A percentile compares a stretch with the other conserved stretches of the same genome.
Evolutionary conservation across 177 flowering plant genomes (phyloP).

Genomic region (Vitis hybrid): DNA sequence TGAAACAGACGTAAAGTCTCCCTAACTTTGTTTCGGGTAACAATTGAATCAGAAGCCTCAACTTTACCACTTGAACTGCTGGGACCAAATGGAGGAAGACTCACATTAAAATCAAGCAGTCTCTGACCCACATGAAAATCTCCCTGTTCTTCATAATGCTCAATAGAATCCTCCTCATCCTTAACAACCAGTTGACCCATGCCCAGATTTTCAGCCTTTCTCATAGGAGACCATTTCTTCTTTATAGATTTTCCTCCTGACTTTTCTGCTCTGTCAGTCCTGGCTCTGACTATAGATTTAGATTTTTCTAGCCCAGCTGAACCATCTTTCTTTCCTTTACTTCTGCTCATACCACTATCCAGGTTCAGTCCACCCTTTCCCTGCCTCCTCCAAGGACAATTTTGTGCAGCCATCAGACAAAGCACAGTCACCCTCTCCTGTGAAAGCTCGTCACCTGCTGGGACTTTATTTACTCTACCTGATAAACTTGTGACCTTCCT

Average conservation of each 20-base stretch:
- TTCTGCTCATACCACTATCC: constrained; percentile 11
- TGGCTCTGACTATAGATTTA: constrained; percentile 16
- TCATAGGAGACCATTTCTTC: constrained; percentile 5
- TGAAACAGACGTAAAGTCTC: constrained; percentile 77
- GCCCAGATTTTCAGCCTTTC: constrained; percentile 12
- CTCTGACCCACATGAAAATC: constrained; percentile 9
- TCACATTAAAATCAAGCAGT: constrained; percentile 18
- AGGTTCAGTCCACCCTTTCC: constrained; percentile 20
- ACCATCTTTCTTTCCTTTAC: constrained; percentile 23
- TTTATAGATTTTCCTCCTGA: constrained; percentile 7
- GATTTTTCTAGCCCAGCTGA: constrained; percentile 4
- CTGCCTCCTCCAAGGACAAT: constrained; percentile 57
- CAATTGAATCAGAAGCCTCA: constrained; percentile 15
- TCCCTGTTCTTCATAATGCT: constrained; percentile 17
- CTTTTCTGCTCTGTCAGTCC: constrained; percentile 5
- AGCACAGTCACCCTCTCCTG: constrained; percentile 35
- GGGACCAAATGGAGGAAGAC: constrained; percentile 40
- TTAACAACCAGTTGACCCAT: constrained; percentile 6
- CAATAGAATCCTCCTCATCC: constrained; percentile 18
- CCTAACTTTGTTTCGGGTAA: constrained; percentile 51
- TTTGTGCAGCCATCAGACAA: constrained; percentile 54
- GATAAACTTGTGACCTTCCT: constrained; percentile 15
- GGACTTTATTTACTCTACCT: constrained; percentile 7
- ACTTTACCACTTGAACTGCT: constrained; percentile 19
- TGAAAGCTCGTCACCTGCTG: constrained; percentile 6